Conservation (phyloP, 169 alveolate species). For the Plasmodium gonderi region DNA sequence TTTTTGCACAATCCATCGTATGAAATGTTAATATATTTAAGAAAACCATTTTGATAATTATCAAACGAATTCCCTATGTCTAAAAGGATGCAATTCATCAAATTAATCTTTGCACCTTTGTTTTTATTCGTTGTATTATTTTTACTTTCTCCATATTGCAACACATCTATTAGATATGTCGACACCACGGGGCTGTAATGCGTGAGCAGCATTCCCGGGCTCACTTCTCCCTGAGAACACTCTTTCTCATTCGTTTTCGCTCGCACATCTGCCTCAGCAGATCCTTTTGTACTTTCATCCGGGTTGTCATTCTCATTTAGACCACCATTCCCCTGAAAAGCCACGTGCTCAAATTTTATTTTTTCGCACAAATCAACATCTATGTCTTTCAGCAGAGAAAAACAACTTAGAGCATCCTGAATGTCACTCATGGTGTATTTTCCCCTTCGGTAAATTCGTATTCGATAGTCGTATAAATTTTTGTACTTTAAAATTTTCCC, state of each 20-base stretch:
- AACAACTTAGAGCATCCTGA: constrained; percentile 78
- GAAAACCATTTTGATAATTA: constrained; percentile 6
- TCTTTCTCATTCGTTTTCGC: background rate
- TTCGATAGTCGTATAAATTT: constrained; percentile 20
- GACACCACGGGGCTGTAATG: constrained; percentile 94
- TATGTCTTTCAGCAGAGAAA: constrained; percentile 81
- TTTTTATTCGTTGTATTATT: background rate
- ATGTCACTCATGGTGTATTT: constrained; percentile 76
- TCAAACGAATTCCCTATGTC: constrained; percentile 71
- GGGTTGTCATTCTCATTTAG: background rate
- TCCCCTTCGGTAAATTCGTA: constrained; percentile 51
- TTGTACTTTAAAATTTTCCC: constrained; percentile 36
- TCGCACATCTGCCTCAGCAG: background rate
- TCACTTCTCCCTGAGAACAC: background rate
- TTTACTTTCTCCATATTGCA: background rate
- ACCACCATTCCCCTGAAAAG: background rate
- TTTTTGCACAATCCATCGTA: constrained; percentile 54
- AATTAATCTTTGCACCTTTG: constrained; percentile 28
- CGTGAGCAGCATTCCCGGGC: constrained; percentile 91
- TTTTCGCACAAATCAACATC: constrained; percentile 24
- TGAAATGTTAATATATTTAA: constrained; percentile 64
- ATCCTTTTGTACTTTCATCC: background rate
- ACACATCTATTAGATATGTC: constrained; percentile 83
- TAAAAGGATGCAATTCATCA: constrained; percentile 74
- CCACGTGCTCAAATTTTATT: constrained; percentile 31